Base-by-base conservation (phyloP, 352 stramenopile genomes). In the Pythium folliculosum region DNA sequence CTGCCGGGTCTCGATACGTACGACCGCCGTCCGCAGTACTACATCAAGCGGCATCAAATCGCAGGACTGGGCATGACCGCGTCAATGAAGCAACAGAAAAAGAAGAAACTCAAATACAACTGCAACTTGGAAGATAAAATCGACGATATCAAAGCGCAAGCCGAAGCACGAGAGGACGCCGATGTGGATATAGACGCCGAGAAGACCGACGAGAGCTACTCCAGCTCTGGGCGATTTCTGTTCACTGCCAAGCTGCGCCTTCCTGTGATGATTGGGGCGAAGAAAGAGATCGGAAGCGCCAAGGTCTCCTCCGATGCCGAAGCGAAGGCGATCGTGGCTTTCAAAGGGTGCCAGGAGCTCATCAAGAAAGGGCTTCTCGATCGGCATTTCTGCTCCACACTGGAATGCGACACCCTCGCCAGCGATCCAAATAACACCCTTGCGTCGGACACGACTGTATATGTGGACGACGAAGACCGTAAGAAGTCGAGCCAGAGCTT, bases 101-200 rank as follows among this genome's bases (percentile, higher is more conserved):
- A 94, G 67, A 92, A 92, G 38, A 70, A 81, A n/a, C 62, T 88
- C 16, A 90, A 89, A 70, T 92, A 90, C 54, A 94, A 94, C 62
- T 67, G 77, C 35, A 89, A 89, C 47, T 69, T 94, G 51, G 79
- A 84, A 23, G 86, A 94, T 63, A 89, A 91, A 63, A 94, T 94
- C 22, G 86, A 94, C 50, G 79, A 82, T 16, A 56, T 84, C 47
- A 81, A 81, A 27, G 72, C 74, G n/a, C 75, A 75, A 55, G 76
- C 74, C 12, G 77, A 77, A n/a, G 60, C 63, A 43, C 52, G 50
- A 48, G 44, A 25, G n/a, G 60, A 57, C 13, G 44, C 71, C 23
- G 64, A 44, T 10, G 52, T 60, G 9, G 71, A 78, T 32, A 40
- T 7, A 30, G 35, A 63, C 1, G 45, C 17, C 23, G n/a, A 19